phyloP scores from a whole-genome alignment of 306 rosid genomes.

The Cicer yamashitae region DNA sequence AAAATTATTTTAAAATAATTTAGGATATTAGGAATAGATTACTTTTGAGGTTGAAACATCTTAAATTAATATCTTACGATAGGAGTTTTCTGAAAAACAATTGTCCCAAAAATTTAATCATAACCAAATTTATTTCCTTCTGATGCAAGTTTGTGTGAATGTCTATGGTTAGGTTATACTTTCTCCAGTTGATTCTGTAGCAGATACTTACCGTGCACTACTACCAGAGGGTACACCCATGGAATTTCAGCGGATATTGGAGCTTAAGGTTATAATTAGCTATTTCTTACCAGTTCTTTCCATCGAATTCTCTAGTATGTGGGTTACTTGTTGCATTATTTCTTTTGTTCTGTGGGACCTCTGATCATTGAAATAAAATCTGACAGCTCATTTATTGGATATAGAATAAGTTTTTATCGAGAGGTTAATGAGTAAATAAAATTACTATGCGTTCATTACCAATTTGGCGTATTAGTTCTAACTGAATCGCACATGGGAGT shows the following conservation, averaged over 20 bases:
- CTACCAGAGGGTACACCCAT: conserved; percentile 98
- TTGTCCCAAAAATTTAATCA: conserved; percentile 1
- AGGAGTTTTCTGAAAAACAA: background rate
- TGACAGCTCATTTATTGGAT: conserved; percentile 6
- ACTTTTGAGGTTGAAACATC: conserved; percentile 3
- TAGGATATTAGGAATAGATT: conserved; percentile 23
- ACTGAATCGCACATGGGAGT: background rate
- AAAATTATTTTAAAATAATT: conserved; percentile 1
- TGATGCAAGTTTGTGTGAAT: conserved; percentile 39
- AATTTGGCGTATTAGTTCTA: conserved; percentile 10
- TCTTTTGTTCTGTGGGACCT: conserved; percentile 20
- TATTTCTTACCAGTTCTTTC: conserved; percentile 33
- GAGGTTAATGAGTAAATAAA: conserved; percentile 13
- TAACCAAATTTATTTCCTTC: conserved; percentile 31
- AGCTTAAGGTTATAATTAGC: conserved; percentile 80
- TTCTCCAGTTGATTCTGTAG: conserved; percentile 96
- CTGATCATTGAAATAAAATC: conserved; percentile 25
- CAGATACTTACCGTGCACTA: conserved; percentile 92
- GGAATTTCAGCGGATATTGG: conserved; percentile 97
- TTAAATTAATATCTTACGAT: conserved; percentile 4
- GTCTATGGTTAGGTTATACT: conserved; percentile 75
- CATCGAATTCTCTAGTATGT: conserved; percentile 27
- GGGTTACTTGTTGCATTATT: conserved; percentile 39
- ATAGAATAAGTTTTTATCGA: background rate
- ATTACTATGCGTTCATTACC: background rate